Base-by-base conservation (phyloP, 176 grass and related monocot genomes). In the Avena sativa region DNA sequence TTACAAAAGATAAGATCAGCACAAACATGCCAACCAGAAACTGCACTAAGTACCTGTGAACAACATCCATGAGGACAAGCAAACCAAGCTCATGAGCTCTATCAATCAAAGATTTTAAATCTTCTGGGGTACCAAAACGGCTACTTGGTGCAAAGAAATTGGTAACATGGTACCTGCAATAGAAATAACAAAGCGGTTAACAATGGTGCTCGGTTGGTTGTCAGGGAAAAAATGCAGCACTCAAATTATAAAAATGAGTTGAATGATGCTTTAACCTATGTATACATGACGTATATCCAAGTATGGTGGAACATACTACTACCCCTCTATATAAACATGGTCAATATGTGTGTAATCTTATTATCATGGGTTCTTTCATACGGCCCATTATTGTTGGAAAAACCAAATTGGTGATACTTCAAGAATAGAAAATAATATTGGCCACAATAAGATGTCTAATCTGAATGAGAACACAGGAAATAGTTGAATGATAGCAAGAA, bases 61-160 rank as follows among this genome's bases (percentile, higher is more conserved):
- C 97, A 80, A 99, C 79, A 93, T 99, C 97, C 97, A 99, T 99
- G 20, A 99, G 92, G 56, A 99, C 94, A 81, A 93, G 74, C 86
- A 99, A 89, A 46, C 87, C 94, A 83, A 99, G 97, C 81, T 99
- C 94, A 72, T 99, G 97, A 44, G 97, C 97, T 87, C 59, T 97
- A 87, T 99, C 97, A 71, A 97, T 99, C 82, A 99, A 85, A 58
- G 97, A 99, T 81, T 99, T 99, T 16, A 99, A 90, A 25, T 99
- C 94, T 74, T 99, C 97, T 78, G 97, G 97, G 14, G 94, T 99
- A 14, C 97, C 97, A 89, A 99, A 99, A 50, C 97, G 94, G 86
- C 94, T 96, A 88, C 97, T 99, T 72, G 97, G 91, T 71, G 97
- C 94, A 89, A 94, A 99, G 82, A 97, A 99, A 85, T 97, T 99